Conservation (phyloP, 2,329 filamentous ascomycete species). For the Ampelomyces quisqualis region DNA sequence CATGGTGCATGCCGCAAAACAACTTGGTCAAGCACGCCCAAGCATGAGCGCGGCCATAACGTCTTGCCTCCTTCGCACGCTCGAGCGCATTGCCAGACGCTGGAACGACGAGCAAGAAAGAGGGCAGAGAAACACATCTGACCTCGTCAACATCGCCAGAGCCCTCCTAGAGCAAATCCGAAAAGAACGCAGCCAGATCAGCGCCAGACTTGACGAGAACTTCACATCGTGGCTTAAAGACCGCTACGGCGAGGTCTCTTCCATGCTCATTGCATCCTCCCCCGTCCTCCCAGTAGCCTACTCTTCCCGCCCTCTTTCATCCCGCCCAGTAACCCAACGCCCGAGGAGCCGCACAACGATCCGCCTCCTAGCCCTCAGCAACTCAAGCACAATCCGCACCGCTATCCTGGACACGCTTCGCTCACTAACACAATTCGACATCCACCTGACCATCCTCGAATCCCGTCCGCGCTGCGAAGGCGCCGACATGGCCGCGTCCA, state of each 20-base stretch:
- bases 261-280: background rate
- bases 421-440: constrained; percentile 32
- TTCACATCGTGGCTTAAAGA: constrained; percentile 12
- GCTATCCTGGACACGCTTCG: constrained; percentile 50
- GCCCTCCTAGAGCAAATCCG: constrained; percentile 5
- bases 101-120: constrained; percentile 10
- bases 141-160: constrained; percentile 1
- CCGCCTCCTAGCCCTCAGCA: constrained; percentile 32
- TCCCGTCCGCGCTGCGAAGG: constrained; percentile 68
- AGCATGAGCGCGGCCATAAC: constrained; percentile 59
- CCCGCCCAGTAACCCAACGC: background rate
- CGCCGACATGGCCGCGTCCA: constrained; percentile 54
- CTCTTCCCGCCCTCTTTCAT: background rate
- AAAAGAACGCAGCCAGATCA: constrained; percentile 4
- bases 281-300: background rate
- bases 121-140: background rate
- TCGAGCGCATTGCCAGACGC: constrained; percentile 30
- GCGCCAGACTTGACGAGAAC: constrained; percentile 1
- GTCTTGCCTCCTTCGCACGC: constrained; percentile 50
- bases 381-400: constrained; percentile 61
- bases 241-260: background rate
- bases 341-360: background rate
- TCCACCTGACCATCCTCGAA: constrained; percentile 64
- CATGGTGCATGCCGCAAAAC: constrained; percentile 64
- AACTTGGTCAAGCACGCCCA: constrained; percentile 54